Evolutionary conservation across 2,329 filamentous ascomycete species (phyloP).

Genomic region (Ophiocordyceps camponoti-saundersi): DNA sequence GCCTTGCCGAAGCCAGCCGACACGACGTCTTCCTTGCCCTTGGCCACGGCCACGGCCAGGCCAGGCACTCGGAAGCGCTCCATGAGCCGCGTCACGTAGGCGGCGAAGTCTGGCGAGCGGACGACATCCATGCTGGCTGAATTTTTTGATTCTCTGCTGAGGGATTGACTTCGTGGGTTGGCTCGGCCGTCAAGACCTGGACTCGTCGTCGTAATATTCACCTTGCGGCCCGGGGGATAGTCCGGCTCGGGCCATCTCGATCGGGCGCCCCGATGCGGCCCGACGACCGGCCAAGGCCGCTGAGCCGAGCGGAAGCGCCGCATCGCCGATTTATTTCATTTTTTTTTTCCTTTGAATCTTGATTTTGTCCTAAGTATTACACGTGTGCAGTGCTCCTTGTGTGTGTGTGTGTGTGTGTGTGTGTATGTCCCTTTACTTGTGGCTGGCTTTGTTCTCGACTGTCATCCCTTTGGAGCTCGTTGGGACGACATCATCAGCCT

Average conservation of each 20-base stretch:
- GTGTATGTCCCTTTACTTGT: too few species aligned
- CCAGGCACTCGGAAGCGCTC: constrained; percentile 8
- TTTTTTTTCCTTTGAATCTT: background rate
- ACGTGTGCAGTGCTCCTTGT: too few species aligned
- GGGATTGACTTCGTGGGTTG: too few species aligned
- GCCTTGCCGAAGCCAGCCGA: constrained; percentile 9
- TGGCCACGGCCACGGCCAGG: constrained; percentile 8
- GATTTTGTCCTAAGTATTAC: too few species aligned
- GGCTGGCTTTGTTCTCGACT: too few species aligned
- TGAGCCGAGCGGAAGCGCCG: background rate
- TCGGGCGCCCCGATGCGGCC: background rate
- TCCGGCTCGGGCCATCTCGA: background rate
- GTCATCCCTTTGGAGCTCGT: too few species aligned
- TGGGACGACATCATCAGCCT: too few species aligned
- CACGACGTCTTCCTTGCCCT: constrained; percentile 3
- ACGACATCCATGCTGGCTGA: constrained; percentile 5
- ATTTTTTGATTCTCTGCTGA: too few species aligned
- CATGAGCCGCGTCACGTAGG: constrained; percentile 6
- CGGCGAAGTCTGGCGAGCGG: constrained; percentile 4
- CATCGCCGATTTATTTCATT: background rate
- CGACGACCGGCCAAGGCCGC: background rate
- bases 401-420: too few species aligned
- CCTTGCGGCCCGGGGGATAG: background rate
- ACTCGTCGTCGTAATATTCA: too few species aligned
- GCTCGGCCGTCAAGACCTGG: too few species aligned